phyloP scores from a whole-genome alignment of 2,329 filamentous ascomycete genomes.

The Dothidotthia symphoricarpi region DNA sequence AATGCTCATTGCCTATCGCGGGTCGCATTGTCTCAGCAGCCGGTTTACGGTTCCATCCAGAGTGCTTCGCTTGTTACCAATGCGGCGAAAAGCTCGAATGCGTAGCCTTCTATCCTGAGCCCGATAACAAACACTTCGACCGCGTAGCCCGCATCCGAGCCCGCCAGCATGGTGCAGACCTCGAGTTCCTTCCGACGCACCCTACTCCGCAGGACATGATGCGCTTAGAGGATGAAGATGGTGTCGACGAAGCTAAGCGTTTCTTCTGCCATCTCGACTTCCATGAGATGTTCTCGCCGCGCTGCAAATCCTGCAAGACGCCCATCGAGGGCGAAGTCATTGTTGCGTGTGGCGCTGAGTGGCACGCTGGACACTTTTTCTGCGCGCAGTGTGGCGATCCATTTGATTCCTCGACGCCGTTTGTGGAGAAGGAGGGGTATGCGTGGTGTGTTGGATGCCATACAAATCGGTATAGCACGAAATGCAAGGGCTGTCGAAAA shows the following conservation, averaged over 20 bases:
- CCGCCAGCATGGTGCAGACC: constrained; percentile 53
- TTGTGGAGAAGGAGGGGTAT: constrained; percentile 96
- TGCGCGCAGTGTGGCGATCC: constrained; percentile 95
- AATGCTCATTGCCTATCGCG: constrained; percentile 80
- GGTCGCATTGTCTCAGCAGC: constrained; percentile 85
- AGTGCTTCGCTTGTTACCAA: constrained; percentile 86
- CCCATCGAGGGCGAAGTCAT: constrained; percentile 95
- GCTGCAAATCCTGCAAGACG: constrained; percentile 94
- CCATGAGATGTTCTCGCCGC: constrained; percentile 88
- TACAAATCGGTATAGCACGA: constrained; percentile 83
- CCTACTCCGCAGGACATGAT: constrained; percentile 59
- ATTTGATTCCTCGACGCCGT: constrained; percentile 65
- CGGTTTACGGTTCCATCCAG: constrained; percentile 82
- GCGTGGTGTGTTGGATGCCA: constrained; percentile 96
- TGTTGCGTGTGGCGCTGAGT: constrained; percentile 89
- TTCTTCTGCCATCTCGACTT: constrained; percentile 99
- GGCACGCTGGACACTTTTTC: constrained; percentile 98
- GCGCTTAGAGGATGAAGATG: constrained; percentile 58
- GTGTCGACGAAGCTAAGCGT: constrained; percentile 63
- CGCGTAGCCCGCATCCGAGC: constrained; percentile 71
- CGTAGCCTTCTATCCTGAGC: constrained; percentile 94
- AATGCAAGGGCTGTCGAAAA: constrained; percentile 80
- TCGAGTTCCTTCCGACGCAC: constrained; percentile 45
- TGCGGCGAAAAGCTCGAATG: constrained; percentile 89
- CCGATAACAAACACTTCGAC: constrained; percentile 66